Conservation (phyloP, 164 flowering plant genomes). For the Santalum album region DNA sequence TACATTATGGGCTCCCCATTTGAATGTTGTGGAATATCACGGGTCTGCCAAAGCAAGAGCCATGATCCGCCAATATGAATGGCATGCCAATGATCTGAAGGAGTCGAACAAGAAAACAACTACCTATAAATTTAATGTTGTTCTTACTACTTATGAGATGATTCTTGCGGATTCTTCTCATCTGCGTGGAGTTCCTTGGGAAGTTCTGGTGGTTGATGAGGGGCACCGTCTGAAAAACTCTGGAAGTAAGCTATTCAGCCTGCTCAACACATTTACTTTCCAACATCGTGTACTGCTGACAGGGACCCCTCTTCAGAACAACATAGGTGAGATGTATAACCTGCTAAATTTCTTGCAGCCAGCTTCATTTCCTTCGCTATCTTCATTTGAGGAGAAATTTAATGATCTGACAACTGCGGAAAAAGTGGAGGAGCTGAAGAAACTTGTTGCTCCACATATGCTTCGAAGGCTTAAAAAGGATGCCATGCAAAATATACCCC, state of each 20-base stretch:
- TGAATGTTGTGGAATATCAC: slow-evolving; percentile 98
- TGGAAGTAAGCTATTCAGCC: slow-evolving; percentile 84
- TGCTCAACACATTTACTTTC: slow-evolving; percentile 85
- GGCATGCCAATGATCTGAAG: slow-evolving; percentile 62
- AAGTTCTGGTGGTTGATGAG: slow-evolving; percentile 98
- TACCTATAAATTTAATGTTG: slow-evolving; percentile 74
- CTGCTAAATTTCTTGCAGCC: slow-evolving; percentile 97
- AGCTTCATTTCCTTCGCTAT: slow-evolving; percentile 81
- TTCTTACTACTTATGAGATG: slow-evolving; percentile 97
- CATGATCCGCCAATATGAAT: slow-evolving; percentile 85
- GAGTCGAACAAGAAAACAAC: slow-evolving; percentile 33
- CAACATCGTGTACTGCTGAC: slow-evolving; percentile 94
- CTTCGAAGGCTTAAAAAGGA: slow-evolving; percentile 97
- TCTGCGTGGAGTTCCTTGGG: slow-evolving; percentile 95
- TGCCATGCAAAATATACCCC: slow-evolving; percentile 97
- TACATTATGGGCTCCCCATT: slow-evolving; percentile 79
- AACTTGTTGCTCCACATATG: slow-evolving; percentile 99
- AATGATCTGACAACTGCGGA: slow-evolving; percentile 91
- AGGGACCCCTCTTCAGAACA: slow-evolving; percentile 98
- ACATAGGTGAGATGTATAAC: slow-evolving; percentile 94
- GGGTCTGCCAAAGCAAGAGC: slow-evolving; percentile 92
- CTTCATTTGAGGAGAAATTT: slow-evolving; percentile 86
- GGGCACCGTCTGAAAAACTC: slow-evolving; percentile 97
- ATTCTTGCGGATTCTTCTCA: slow-evolving; percentile 82
- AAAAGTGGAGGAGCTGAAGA: slow-evolving; percentile 93